Evolutionary conservation across 208 protist species (phyloP), one percentile per base, ranked within the genome.

Genomic region (Herpetomonas muscarum): DNA sequence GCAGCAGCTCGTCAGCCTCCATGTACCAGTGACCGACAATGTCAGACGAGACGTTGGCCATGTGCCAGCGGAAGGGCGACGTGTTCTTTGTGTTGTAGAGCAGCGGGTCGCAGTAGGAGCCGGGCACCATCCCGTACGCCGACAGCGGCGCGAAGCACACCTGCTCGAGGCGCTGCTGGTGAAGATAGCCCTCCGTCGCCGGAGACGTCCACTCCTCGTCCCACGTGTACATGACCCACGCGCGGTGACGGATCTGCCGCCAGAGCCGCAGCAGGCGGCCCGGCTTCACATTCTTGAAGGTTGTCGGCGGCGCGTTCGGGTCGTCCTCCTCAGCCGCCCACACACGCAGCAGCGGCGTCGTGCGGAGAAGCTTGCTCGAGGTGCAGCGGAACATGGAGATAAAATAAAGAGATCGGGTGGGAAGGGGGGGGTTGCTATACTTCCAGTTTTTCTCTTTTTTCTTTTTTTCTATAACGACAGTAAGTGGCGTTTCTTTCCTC

Each of bases 21-120:
- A 94, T 85, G 75, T 94, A 94, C 85, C 85, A 94, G 78, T 94
- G 85, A 3, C 87, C 87, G 2, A 92, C 85, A 67, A 94, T 89
- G 55, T 94, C 87, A 39, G 71, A 80, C 24, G 81, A 54, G 15
- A 79, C 80, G 51, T 92, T 92, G 10, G 84, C 79, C 0, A 90
- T 79, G 59, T 92, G 87, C 85, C 87, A 94, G 61, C 87, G 87
- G 50, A 94, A 94, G 0, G 87, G 87, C 12, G 87, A 92, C 22
- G 87, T 94, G 67, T 83, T 80, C 62, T 94, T 94, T 9, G 87
- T 94, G 74, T 94, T 94, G 68, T 94, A 94, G 70, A 94, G 70
- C 45, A 94, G 65, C 30, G 87, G 87, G 52, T 94, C 87, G 63
- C 84, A 92, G 80, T 94, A 94, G 47, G 76, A 87, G 30, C 87